phyloP scores from a whole-genome alignment of 805 yeast genomes.

The Zygoascus bituminiphila region DNA sequence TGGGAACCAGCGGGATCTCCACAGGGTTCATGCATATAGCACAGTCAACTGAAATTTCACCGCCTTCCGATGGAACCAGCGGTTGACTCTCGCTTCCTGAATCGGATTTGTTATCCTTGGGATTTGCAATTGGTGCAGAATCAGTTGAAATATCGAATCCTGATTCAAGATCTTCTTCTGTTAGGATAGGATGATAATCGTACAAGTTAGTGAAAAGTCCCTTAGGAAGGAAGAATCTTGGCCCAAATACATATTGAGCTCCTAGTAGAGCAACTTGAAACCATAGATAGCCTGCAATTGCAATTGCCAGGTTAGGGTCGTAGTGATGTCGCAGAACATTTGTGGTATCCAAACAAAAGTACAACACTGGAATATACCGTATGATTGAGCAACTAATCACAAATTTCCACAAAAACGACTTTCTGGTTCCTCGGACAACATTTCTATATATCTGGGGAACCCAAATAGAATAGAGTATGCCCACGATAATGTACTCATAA shows the following conservation, averaged over 20 bases:
- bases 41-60: slow-evolving; percentile 55
- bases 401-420: slow-evolving; percentile 66
- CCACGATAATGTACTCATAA: slow-evolving; percentile 49
- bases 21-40: slow-evolving; percentile 83
- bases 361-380: slow-evolving; percentile 56
- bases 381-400: slow-evolving; percentile 59
- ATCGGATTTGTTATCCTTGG: neutral
- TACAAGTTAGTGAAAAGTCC: slow-evolving; percentile 71
- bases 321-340: slow-evolving; percentile 68
- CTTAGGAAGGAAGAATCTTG: slow-evolving; percentile 77
- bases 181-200: slow-evolving; percentile 67
- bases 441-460: slow-evolving; percentile 81
- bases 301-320: slow-evolving; percentile 42
- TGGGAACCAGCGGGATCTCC: slow-evolving; percentile 35
- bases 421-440: slow-evolving; percentile 56
- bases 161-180: slow-evolving; percentile 50
- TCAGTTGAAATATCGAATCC: slow-evolving; percentile 27
- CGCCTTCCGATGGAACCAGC: slow-evolving; percentile 1
- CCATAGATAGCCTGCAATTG: slow-evolving; percentile 46
- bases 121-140: neutral
- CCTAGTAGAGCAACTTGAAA: slow-evolving; percentile 51
- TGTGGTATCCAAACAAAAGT: slow-evolving; percentile 42
- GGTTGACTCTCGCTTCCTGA: slow-evolving; percentile 1
- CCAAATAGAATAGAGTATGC: slow-evolving; percentile 67
- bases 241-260: slow-evolving; percentile 62